A percentile compares a stretch with the other conserved stretches of the same genome.
phyloP scores from a whole-genome alignment of 164 flowering plant genomes.

The Vitis labrusca region DNA sequence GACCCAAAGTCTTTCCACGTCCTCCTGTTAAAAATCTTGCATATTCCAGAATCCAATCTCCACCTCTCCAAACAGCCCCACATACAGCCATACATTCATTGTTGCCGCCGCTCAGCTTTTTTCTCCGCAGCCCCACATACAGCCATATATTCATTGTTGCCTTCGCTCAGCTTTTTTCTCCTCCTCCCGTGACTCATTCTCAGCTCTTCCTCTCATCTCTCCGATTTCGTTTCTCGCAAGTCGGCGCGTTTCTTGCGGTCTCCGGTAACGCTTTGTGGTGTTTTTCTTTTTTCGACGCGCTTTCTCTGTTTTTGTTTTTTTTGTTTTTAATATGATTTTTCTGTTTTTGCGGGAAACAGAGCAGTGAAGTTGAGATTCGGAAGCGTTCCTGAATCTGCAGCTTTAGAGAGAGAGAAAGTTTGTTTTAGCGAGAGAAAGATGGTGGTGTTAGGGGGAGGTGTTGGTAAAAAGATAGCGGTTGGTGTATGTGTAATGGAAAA shows the following conservation, averaged over 20 bases:
- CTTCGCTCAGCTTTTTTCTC: not conserved
- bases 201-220: not conserved
- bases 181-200: not conserved
- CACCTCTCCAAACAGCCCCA: constrained; percentile 13
- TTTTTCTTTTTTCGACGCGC: not conserved
- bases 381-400: not conserved
- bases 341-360: no score
- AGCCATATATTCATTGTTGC: not conserved
- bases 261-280: constrained; percentile 6
- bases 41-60: constrained; percentile 39
- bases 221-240: no score
- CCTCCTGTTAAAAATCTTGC: constrained; percentile 8
- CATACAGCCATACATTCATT: not conserved
- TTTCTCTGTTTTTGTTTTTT: not conserved
- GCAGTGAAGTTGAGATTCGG: not conserved
- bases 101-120: not conserved
- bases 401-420: not conserved
- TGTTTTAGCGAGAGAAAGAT: constrained; percentile 1
- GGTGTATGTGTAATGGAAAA: constrained; percentile 99
- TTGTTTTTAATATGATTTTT: not conserved
- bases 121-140: not conserved
- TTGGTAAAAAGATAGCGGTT: constrained; percentile 52
- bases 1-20: not conserved
- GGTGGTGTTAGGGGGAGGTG: constrained; percentile 22
- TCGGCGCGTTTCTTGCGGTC: constrained; percentile 10